Conservation (phyloP, 23 red algal species). For the Gracilaria caudata region DNA sequence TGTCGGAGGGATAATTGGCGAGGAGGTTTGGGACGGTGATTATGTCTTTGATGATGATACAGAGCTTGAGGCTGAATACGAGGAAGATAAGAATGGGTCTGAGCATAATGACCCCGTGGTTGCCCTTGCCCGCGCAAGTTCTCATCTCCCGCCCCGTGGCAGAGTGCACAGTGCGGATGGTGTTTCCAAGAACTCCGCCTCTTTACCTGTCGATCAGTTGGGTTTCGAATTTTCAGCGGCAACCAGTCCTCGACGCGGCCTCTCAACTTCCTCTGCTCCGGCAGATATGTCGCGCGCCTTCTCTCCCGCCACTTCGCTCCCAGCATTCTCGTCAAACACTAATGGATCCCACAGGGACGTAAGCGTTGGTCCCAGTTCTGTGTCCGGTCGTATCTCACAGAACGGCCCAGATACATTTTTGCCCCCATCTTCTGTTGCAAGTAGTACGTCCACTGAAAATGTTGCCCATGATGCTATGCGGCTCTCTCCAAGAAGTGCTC, state of each 20-base stretch:
- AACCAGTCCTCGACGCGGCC: constrained; percentile 49
- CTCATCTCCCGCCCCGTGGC: constrained; percentile 11
- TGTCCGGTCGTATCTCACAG: constrained; percentile 22
- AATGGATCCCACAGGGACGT: constrained; percentile 33
- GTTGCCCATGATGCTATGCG: constrained; percentile 25
- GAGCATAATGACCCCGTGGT: constrained; percentile 3
- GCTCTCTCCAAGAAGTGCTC: constrained; percentile 3
- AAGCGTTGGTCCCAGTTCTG: constrained; percentile 13
- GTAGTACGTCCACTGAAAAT: constrained; percentile 65
- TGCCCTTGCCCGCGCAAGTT: constrained; percentile 20
- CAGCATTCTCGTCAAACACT: constrained; percentile 4
- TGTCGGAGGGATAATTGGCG: constrained; percentile 54
- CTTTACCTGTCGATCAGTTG: constrained; percentile 16
- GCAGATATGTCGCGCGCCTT: constrained; percentile 30
- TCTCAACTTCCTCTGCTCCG: constrained; percentile 48
- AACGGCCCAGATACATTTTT: constrained; percentile 30
- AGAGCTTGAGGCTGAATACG: constrained; percentile 34
- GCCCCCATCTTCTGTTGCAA: constrained; percentile 46
- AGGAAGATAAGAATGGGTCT: constrained; percentile 29
- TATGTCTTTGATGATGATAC: constrained; percentile 64
- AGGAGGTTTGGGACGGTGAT: constrained; percentile 68
- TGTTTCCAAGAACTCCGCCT: constrained; percentile 24
- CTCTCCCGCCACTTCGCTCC: constrained; percentile 6
- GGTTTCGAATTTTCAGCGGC: constrained; percentile 24
- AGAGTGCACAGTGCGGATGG: constrained; percentile 53